Evolutionary conservation across 2,329 filamentous ascomycete genomes (phyloP), one percentile per base, ranked within the genome.

Genomic region (Trichoderma asperellum): DNA sequence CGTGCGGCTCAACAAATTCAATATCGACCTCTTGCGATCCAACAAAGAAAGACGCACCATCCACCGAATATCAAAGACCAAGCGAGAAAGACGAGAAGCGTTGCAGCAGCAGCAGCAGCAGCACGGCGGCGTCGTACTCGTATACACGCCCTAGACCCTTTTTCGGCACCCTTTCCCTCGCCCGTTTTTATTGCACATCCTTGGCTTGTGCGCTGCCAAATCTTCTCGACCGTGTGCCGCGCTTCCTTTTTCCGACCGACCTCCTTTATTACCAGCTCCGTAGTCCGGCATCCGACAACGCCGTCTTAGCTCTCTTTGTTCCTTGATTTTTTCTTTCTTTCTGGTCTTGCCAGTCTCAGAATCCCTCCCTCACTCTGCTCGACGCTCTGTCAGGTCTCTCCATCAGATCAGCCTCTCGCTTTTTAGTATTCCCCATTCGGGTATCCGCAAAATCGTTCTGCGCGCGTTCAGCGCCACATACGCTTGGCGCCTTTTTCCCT

Each of bases 181-280:
- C 62, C 62, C 62, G 62, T 47, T 56, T 59, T 67, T 52, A 59
- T 67, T 67, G 64, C 64, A 67, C 64, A 67, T 67, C 64, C 64
- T 67, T 67, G 55, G 64, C 64, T 67, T 67, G 64, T 67, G 64
- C 64, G 55, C 64, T 58, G 64, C 64, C 55, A 67, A 67, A 67
- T 67, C 64, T 67, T 47, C 27, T 58, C 64, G 14, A 52, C 59
- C 60, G 47, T 63, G 64, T 67, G 64, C 64, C 64, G 64, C 64
- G 64, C 64, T 58, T 67, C 64, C 64, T 67, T 67, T 67, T 67
- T 59, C 64, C 64, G 64, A 52, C 64, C 53, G 64, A 67, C 64
- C 64, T 67, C 64, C 64, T 67, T 67, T 67, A 67, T 59, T 52
- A 59, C 32, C 52, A 49, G 34, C 55, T 67, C 64, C 64, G 55